Conservation (phyloP, 768 basidiomycete genomes). For the Boletellus ananiceps region DNA sequence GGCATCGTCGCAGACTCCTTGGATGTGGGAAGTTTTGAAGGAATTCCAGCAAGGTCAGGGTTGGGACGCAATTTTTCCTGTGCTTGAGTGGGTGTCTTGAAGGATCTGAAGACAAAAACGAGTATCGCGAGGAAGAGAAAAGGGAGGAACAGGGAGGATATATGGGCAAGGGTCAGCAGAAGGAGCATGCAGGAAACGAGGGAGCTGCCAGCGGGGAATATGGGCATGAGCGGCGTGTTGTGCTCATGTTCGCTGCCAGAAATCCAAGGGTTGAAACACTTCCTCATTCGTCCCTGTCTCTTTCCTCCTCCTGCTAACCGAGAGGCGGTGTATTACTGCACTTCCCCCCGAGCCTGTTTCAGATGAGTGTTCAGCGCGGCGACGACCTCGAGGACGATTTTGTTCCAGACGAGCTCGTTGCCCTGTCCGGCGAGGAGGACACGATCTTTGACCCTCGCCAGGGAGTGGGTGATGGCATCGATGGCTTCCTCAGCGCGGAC, state of each 20-base stretch:
- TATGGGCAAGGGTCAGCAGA: conserved; percentile 11
- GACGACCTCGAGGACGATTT: conserved; percentile 88
- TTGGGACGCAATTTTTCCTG: not conserved
- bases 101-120: conserved; percentile 3
- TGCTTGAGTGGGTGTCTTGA: not conserved
- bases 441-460: conserved; percentile 22
- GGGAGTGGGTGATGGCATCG: conserved; percentile 34
- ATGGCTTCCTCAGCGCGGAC: conserved; percentile 41
- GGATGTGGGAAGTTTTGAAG: not conserved
- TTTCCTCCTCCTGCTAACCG: too few species aligned
- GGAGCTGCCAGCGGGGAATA: not conserved
- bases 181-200: conserved; percentile 8
- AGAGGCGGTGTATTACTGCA: not conserved
- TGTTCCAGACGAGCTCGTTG: conserved; percentile 62
- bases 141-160: not conserved
- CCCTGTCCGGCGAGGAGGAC: conserved; percentile 57
- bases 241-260: conserved; percentile 26
- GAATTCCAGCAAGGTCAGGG: not conserved
- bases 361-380: conserved; percentile 41
- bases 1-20: conserved; percentile 12
- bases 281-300: conserved; percentile 9
- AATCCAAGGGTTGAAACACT: not conserved
- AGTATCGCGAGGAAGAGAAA: conserved; percentile 6
- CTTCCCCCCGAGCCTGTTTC: not conserved
- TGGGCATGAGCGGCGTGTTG: conserved; percentile 20